Conservation (phyloP, 73 alveolate species). For the Paramecium tetraurelia region DNA sequence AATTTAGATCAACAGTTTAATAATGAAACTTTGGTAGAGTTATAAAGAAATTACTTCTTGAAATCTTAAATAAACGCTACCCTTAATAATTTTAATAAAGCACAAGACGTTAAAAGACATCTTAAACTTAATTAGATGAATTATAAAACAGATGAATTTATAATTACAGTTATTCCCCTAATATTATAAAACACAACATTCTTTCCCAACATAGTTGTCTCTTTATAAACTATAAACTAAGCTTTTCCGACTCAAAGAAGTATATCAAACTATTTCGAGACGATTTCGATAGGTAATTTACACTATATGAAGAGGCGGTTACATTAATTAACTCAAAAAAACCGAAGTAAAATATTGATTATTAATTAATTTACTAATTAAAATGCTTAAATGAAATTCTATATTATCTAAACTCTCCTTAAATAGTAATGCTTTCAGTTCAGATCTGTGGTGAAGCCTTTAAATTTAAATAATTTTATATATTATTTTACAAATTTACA, state of each 20-base stretch:
- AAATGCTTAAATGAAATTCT: not conserved
- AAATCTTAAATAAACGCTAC: not conserved
- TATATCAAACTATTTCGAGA: not conserved
- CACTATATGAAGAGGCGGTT: not conserved
- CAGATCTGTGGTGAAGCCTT: not conserved
- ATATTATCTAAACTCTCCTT: not conserved
- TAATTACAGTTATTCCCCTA: not conserved
- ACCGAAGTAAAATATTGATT: not conserved
- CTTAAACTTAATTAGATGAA: not conserved
- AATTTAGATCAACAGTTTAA: not conserved
- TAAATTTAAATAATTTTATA: not conserved
- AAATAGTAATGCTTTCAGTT: not conserved
- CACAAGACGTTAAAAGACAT: constrained; percentile 29
- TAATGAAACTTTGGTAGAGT: not conserved
- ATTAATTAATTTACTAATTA: not conserved
- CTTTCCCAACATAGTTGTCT: not conserved
- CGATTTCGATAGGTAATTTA: not conserved
- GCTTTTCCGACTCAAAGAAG: too few species aligned
- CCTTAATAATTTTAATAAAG: not conserved
- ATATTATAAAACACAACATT: not conserved
- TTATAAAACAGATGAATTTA: not conserved
- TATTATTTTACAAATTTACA: not conserved
- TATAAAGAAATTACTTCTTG: constrained; percentile 10
- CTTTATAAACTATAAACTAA: too few species aligned
- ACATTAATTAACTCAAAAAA: not conserved